Evolutionary conservation across 2,329 filamentous ascomycete genomes (phyloP), one percentile per base, ranked within the genome.

Genomic region (Dactylonectria estremocensis): DNA sequence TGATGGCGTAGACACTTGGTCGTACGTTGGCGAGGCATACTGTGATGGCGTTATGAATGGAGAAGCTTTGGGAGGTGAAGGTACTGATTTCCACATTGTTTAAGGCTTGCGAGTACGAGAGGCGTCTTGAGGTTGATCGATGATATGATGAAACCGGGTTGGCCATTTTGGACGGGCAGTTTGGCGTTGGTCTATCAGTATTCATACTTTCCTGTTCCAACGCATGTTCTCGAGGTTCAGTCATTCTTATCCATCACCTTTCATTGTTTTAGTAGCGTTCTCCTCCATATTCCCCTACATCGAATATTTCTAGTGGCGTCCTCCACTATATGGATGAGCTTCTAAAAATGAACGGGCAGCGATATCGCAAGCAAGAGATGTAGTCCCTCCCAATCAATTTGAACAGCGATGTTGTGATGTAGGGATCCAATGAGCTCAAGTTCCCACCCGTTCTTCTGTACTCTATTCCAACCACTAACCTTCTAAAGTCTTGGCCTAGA

Each of bases 1-100:
- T 20, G 11, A 7, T 9, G 53, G 33, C 5, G n/a, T 33, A 9
- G 50, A 54, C 3, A 35, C 10, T n/a, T 80, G 77, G 71, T 55
- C 64, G 20, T 78, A 78, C 56, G 13, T 80, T 2, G 78, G 79
- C 2, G 79, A 79, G 64, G 72, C 73, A 2, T 81, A 80, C 53
- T 80, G 78, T 40, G 78, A 80, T 18, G 78, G 79, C 3, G 56
- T 80, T 16, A 81, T 80, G 79, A 61, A 79, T 14, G 79, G 79
- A 1, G 77, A 80, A 66, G 59, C 74, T 14, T 55, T 77, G 62
- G 57, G 66, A n/a, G 28, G n/a, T 1, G 50, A 63, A 5, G 58
- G 54, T 6, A 40, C 45, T 5, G 31, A 28, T 7, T 66, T 69
- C n/a, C 48, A 53, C 7, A 52, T 69, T 52, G 5, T 58, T 40